Evolutionary conservation across 1,284 basidiomycete species (phyloP).

Genomic region (Cronartium ribicola): DNA sequence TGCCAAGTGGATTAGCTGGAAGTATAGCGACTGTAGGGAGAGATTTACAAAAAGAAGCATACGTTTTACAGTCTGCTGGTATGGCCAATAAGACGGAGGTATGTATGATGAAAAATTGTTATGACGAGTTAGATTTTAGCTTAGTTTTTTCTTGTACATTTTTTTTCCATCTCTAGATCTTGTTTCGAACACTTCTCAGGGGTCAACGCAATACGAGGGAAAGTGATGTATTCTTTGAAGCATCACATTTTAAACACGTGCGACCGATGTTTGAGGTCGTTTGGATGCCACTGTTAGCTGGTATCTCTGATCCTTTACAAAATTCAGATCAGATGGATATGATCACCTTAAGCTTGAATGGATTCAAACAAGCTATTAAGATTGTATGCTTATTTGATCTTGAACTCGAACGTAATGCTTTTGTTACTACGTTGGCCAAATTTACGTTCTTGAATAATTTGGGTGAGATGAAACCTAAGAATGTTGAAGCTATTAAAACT

Average conservation of each 20-base stretch:
- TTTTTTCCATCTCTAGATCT: conserved; percentile 58
- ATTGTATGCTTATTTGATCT: conserved; percentile 93
- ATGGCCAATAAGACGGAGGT: conserved; percentile 95
- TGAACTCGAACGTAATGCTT: conserved; percentile 90
- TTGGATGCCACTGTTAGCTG: conserved; percentile 94
- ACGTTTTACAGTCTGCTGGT: conserved; percentile 84
- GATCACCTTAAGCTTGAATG: conserved; percentile 85
- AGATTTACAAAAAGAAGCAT: conserved; percentile 88
- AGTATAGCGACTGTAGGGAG: conserved; percentile 81
- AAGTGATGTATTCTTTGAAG: conserved; percentile 84
- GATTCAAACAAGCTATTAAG: conserved; percentile 85
- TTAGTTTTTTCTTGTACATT: neutral
- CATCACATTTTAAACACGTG: conserved; percentile 89
- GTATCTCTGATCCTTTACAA: conserved; percentile 83
- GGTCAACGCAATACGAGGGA: conserved; percentile 67
- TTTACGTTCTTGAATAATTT: conserved; percentile 95
- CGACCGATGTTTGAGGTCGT: conserved; percentile 96
- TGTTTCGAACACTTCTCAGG: conserved; percentile 83
- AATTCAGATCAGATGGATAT: conserved; percentile 72
- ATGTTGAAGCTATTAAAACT: conserved; percentile 95
- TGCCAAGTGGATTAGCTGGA: conserved; percentile 65
- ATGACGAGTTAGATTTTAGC: neutral
- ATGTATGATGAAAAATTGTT: conserved; percentile 43
- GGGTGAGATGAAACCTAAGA: conserved; percentile 96
- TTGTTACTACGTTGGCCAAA: conserved; percentile 93